These are phyloP conservation scores for Dalbergia cultrata DNA, from an alignment of 306 rosid genomes.

Conservation along the genomic window DNA sequence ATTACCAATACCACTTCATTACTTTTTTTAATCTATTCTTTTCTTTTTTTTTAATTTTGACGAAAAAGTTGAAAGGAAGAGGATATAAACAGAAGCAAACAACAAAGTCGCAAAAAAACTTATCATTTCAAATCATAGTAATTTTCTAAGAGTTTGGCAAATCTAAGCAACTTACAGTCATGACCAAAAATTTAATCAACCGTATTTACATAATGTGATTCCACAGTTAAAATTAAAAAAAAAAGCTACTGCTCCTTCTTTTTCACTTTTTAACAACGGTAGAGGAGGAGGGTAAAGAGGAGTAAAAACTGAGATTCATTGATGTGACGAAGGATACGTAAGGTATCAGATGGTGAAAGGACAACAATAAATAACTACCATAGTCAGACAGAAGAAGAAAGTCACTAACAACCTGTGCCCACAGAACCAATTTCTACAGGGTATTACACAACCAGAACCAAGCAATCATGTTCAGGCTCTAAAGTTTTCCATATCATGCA, in stretches of 20 bases:
- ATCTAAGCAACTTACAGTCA: constrained; percentile 1
- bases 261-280: background rate
- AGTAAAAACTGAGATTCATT: background rate
- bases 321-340: background rate
- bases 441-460: background rate
- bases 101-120: background rate
- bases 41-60: no score
- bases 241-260: background rate
- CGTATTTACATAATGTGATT: background rate
- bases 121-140: constrained; percentile 6
- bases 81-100: background rate
- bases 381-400: no score
- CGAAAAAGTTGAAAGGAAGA: no score
- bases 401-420: background rate
- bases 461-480: background rate
- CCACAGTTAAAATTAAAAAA: background rate
- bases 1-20: no score
- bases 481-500: background rate
- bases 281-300: background rate
- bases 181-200: background rate
- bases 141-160: background rate
- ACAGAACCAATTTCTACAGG: constrained; percentile 1
- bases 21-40: no score
- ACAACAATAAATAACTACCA: no score
- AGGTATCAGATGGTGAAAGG: no score